These are phyloP conservation scores for Millerozyma acaciae DNA, from an alignment of 805 yeast species.

Conservation along the genomic window DNA sequence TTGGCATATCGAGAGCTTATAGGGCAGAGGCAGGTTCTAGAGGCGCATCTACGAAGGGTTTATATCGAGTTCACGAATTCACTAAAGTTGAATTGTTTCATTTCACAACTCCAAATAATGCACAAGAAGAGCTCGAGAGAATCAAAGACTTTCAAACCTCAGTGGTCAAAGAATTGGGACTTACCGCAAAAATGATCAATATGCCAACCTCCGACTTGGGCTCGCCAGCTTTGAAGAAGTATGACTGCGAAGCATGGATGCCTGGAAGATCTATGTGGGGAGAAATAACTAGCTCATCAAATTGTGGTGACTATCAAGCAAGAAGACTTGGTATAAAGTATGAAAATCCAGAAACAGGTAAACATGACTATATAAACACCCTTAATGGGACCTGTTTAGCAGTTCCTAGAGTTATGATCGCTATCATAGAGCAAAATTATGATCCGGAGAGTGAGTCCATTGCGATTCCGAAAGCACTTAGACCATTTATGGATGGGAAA, in stretches of 20 bases:
- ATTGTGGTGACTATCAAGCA: slow-evolving; percentile 88
- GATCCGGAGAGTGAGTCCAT: slow-evolving; percentile 54
- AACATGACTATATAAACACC: slow-evolving; percentile 64
- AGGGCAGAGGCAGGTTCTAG: slow-evolving; percentile 98
- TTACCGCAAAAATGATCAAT: slow-evolving; percentile 74
- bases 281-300: slow-evolving; percentile 85
- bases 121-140: slow-evolving; percentile 52
- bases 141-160: slow-evolving; percentile 62
- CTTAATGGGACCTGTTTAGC: slow-evolving; percentile 96
- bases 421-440: slow-evolving; percentile 83
- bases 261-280: slow-evolving; percentile 95
- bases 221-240: slow-evolving; percentile 86
- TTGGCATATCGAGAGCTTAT: slow-evolving; percentile 81
- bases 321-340: slow-evolving; percentile 73
- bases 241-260: slow-evolving; percentile 97
- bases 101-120: slow-evolving; percentile 51
- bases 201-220: slow-evolving; percentile 94
- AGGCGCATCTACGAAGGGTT: slow-evolving; percentile 87
- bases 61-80: slow-evolving; percentile 94
- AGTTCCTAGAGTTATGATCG: slow-evolving; percentile 84
- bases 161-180: slow-evolving; percentile 63
- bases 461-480: slow-evolving; percentile 62
- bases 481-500: slow-evolving; percentile 69
- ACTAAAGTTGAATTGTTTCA: slow-evolving; percentile 90
- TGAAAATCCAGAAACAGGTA: slow-evolving; percentile 22